Conservation (phyloP, 768 basidiomycete species). For the Suillus lakei region DNA sequence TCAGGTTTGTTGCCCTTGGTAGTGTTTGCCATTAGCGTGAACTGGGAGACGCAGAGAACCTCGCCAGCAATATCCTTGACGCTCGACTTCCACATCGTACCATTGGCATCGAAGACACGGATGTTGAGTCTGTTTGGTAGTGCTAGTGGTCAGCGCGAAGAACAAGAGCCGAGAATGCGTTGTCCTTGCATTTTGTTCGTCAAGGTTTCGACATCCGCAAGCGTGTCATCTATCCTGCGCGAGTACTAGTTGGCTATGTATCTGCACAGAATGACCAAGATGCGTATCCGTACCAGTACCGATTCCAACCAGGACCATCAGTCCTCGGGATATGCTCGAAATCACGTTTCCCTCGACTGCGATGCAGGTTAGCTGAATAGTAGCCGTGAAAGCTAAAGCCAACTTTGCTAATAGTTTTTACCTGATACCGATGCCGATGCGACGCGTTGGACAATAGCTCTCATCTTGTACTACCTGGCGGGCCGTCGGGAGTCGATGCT, state of each 20-base stretch:
- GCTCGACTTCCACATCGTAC: constrained; percentile 83
- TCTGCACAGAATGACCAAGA: constrained; percentile 13
- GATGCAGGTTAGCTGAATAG: not conserved
- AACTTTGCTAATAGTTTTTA: constrained; percentile 32
- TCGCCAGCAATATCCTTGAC: constrained; percentile 91
- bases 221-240: constrained; percentile 74
- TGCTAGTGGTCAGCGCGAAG: constrained; percentile 12
- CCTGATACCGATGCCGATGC: constrained; percentile 85
- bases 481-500: not conserved
- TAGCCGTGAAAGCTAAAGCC: not conserved
- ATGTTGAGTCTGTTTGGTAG: constrained; percentile 59
- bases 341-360: constrained; percentile 81
- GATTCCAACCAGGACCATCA: constrained; percentile 92
- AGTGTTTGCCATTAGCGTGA: constrained; percentile 88
- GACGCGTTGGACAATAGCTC: constrained; percentile 86
- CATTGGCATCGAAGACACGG: constrained; percentile 69
- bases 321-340: constrained; percentile 80
- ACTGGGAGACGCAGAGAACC: constrained; percentile 93
- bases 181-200: constrained; percentile 80
- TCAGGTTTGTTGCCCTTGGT: constrained; percentile 90
- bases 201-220: constrained; percentile 69
- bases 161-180: not conserved
- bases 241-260: not conserved
- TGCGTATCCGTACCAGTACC: constrained; percentile 62
- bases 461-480: constrained; percentile 50